Conservation (phyloP, 176 grass and related monocot species). For the Microstegium vimineum region DNA sequence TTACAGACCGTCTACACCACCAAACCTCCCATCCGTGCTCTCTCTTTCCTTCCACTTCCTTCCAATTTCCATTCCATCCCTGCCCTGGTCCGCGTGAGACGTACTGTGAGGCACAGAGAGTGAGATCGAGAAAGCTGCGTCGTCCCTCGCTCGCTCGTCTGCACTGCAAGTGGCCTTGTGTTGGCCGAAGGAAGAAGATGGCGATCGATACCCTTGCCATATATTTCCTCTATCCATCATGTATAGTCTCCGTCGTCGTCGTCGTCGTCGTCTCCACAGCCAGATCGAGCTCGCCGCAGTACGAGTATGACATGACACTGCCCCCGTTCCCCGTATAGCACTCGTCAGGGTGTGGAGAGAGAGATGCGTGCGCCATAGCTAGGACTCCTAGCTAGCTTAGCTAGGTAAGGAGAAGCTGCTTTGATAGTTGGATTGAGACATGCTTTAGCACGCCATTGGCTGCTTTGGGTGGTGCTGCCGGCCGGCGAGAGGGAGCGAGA, state of each 20-base stretch:
- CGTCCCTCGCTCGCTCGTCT: background rate
- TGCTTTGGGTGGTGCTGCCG: constrained; percentile 25
- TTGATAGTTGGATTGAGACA: background rate
- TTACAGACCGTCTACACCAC: constrained; percentile 23
- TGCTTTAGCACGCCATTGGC: constrained; percentile 27
- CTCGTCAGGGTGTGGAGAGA: background rate
- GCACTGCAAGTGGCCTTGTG: background rate
- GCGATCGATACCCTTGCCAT: constrained; percentile 16
- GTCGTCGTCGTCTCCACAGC: too few species aligned
- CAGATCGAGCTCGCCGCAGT: too few species aligned
- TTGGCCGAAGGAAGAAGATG: constrained; percentile 13
- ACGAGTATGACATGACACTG: too few species aligned
- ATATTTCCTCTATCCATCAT: background rate
- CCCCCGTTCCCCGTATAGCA: background rate
- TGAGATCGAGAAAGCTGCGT: background rate
- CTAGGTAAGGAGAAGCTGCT: background rate
- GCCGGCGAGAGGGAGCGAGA: background rate
- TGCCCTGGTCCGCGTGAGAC: background rate
- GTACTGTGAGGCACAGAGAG: too few species aligned
- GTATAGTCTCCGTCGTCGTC: background rate
- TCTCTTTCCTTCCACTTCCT: background rate
- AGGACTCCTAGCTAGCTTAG: background rate
- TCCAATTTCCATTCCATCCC: background rate
- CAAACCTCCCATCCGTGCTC: background rate
- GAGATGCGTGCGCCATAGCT: background rate